phyloP scores from a whole-genome alignment of 2,329 filamentous ascomycete species.

The Claviceps sp. region DNA sequence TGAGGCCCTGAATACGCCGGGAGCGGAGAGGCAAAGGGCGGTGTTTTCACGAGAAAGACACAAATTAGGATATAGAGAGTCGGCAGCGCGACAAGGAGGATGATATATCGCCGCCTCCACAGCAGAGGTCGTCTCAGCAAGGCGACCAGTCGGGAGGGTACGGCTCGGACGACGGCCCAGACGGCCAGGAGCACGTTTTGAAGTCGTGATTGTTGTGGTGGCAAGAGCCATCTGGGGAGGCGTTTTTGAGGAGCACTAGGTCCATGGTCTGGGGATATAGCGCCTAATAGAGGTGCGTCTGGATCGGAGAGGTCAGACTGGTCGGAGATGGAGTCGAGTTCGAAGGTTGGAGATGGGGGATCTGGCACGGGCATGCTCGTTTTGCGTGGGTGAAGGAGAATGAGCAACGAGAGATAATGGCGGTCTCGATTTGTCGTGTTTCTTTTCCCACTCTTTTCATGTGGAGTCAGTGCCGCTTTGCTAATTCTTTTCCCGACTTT shows the following conservation, averaged over 20 bases:
- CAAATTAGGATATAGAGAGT: slow-evolving; percentile 25
- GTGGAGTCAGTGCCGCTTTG: no score
- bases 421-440: no score
- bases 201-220: background rate
- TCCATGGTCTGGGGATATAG: background rate
- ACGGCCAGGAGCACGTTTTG: background rate
- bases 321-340: slow-evolving; percentile 4
- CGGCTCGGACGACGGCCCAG: background rate
- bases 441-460: no score
- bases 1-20: slow-evolving; percentile 31
- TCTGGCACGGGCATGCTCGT: background rate
- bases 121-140: background rate
- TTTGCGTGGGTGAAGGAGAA: no score
- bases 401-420: no score
- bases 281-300: background rate
- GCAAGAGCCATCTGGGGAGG: slow-evolving; percentile 2
- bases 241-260: background rate
- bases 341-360: background rate
- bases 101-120: background rate
- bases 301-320: slow-evolving; percentile 3
- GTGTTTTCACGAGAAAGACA: slow-evolving; percentile 21
- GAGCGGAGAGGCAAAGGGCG: slow-evolving; percentile 29
- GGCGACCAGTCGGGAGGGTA: background rate
- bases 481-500: background rate
- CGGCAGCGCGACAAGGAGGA: background rate